Base-by-base conservation (phyloP, 2,329 filamentous ascomycete species). In the Aspergillus versicolor region DNA sequence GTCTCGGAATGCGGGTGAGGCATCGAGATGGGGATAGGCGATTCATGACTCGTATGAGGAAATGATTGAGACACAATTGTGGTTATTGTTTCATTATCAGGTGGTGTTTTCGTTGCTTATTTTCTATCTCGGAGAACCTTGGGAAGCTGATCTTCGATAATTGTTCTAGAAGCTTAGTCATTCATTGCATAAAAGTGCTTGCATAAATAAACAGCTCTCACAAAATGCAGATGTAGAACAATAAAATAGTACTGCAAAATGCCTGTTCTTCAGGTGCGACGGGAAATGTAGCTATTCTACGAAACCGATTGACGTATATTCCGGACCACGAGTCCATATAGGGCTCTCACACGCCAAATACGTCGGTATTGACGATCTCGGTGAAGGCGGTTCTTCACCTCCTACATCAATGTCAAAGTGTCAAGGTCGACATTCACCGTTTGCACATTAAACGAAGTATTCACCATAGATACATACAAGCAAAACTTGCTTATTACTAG, bases 111-210 rank as follows among this genome's bases (percentile, higher is more conserved):
- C 9, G 46, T n/a, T 41, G 27, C n/a, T 43, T 42, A 40, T 1
- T 22, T 32, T 32, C 2, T 41, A 13, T 47, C 17, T 42, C 42
- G 49, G 5, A 27, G 8, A 15, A 42, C 19, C 6, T 22, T 24
- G 24, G 40, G 21, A 42, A 40, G 38, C 4, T 57, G 37, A 50
- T 41, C 22, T 43, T 54, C 43, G 19, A 27, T 24, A 30, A 46
- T 52, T 46, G 50, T 50, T 55, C 53, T 49, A 50, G 45, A 55
- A 8, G 21, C 27, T 55, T 45, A 55, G 45, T 50, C 45, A 48
- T 17, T n/a, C 8, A 3, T 3, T 38, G 21, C 24, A 52, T 52
- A 52, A 30, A 2, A 11, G 1, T 17, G 3, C 4, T 17, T 43
- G 22, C 38, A 27, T 44, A 52, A 17, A 17, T 49, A 38, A 13